phyloP scores from a whole-genome alignment of 140 eudicot genomes.

The Bidens hawaiensis region DNA sequence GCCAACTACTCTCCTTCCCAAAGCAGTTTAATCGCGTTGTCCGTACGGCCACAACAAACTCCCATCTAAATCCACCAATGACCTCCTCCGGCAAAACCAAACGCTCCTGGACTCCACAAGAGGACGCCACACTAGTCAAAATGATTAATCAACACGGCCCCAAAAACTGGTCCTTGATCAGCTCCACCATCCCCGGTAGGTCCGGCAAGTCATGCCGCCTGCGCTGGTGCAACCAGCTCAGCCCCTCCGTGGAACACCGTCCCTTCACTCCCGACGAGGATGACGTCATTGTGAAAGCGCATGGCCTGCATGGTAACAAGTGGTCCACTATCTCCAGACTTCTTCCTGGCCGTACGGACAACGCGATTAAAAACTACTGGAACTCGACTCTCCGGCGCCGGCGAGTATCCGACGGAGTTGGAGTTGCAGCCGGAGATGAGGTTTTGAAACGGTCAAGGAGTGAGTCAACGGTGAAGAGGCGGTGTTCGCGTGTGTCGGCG shows the following conservation, averaged over 20 bases:
- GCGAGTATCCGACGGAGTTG: too few species aligned
- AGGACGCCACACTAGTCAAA: slow-evolving; percentile 48
- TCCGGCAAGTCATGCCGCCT: slow-evolving; percentile 82
- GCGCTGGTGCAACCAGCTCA: slow-evolving; percentile 84
- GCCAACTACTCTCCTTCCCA: slow-evolving; percentile 21
- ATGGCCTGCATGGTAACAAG: slow-evolving; percentile 48
- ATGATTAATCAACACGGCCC: slow-evolving; percentile 74
- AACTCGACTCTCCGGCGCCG: slow-evolving; percentile 51
- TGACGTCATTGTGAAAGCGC: slow-evolving; percentile 48
- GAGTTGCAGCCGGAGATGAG: too few species aligned
- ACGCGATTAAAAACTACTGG: slow-evolving; percentile 75
- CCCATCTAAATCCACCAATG: neutral
- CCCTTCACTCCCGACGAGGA: slow-evolving; percentile 67
- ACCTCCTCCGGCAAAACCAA: slow-evolving; percentile 27
- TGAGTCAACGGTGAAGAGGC: slow-evolving; percentile 31
- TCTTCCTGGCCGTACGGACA: slow-evolving; percentile 70
- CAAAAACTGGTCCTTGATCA: slow-evolving; percentile 62
- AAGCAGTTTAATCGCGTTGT: slow-evolving; percentile 32
- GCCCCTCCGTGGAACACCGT: slow-evolving; percentile 72
- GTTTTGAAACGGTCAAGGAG: slow-evolving; percentile 12
- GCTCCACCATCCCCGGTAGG: slow-evolving; percentile 57
- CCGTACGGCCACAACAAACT: neutral
- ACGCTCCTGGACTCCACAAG: slow-evolving; percentile 72
- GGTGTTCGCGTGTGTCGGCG: slow-evolving; percentile 14
- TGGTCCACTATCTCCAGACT: slow-evolving; percentile 67